These are phyloP conservation scores for Boechera retrofracta DNA, from an alignment of 345 rosid genomes.

Conservation along the genomic window DNA sequence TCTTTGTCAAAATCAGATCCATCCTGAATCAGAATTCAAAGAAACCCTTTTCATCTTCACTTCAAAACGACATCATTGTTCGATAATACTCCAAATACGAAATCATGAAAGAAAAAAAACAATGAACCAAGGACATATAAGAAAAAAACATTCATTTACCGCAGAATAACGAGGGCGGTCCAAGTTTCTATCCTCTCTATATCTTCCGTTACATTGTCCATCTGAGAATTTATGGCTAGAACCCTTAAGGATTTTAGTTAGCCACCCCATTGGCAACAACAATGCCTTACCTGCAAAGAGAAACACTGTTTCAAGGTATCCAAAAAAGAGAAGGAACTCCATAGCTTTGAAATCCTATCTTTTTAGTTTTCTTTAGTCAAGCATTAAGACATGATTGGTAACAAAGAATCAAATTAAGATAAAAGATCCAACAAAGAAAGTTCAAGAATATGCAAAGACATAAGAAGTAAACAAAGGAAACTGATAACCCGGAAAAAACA, in stretches of 20 bases:
- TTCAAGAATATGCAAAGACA: slow-evolving; percentile 31
- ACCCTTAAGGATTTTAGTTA: slow-evolving; percentile 73
- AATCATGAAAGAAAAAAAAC: not conserved
- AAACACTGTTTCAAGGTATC: slow-evolving; percentile 30
- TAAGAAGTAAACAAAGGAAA: slow-evolving; percentile 13
- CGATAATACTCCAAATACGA: not conserved
- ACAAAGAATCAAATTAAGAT: slow-evolving; percentile 36
- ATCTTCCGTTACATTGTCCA: slow-evolving; percentile 59
- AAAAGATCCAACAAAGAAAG: slow-evolving; percentile 22
- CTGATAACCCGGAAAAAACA: slow-evolving; percentile 25
- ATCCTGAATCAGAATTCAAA: slow-evolving; percentile 59
- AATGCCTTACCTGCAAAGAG: slow-evolving; percentile 50
- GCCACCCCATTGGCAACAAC: slow-evolving; percentile 76
- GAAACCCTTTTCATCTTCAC: slow-evolving; percentile 8
- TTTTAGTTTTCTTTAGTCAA: not conserved
- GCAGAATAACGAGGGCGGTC: slow-evolving; percentile 65
- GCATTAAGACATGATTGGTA: slow-evolving; percentile 15
- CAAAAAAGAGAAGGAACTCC: slow-evolving; percentile 30
- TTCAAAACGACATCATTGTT: slow-evolving; percentile 3
- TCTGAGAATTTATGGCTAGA: slow-evolving; percentile 54
- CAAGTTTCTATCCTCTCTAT: slow-evolving; percentile 52
- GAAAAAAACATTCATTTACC: slow-evolving; percentile 50
- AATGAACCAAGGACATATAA: not conserved
- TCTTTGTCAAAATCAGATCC: slow-evolving; percentile 77
- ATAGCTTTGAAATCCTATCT: not conserved